These are phyloP conservation scores for Isochrysis galbana DNA, from an alignment of 78 protist genomes.

Conservation along the genomic window DNA sequence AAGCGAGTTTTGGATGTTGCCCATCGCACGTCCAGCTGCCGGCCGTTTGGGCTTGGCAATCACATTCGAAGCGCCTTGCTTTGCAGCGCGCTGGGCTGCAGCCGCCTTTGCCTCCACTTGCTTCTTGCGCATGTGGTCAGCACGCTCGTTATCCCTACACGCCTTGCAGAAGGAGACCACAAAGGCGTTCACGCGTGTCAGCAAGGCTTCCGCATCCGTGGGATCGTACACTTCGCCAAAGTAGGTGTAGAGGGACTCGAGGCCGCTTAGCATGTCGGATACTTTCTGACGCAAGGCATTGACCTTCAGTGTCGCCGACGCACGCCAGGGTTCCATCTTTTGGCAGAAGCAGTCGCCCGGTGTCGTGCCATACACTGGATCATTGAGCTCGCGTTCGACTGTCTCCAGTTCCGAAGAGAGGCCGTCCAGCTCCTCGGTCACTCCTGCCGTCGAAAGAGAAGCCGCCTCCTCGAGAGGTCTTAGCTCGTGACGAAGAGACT, in stretches of 20 bases:
- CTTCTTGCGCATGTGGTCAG: not conserved
- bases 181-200: not conserved
- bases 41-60: not conserved
- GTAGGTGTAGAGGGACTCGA: not conserved
- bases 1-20: not conserved
- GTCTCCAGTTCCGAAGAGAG: not conserved
- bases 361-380: not conserved
- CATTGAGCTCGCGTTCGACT: not conserved
- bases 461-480: not conserved
- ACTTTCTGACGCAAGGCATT: not conserved
- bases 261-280: not conserved
- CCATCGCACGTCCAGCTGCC: not conserved
- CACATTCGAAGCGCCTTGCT: not conserved
- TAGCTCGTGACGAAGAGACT: not conserved
- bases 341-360: not conserved
- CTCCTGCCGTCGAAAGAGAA: not conserved
- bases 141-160: not conserved
- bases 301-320: not conserved
- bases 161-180: not conserved
- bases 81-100: not conserved
- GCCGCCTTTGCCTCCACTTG: not conserved
- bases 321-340: not conserved
- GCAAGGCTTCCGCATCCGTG: not conserved
- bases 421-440: not conserved
- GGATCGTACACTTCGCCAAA: not conserved